phyloP scores from a whole-genome alignment of 177 flowering plant species.

The Vitis hybrid region DNA sequence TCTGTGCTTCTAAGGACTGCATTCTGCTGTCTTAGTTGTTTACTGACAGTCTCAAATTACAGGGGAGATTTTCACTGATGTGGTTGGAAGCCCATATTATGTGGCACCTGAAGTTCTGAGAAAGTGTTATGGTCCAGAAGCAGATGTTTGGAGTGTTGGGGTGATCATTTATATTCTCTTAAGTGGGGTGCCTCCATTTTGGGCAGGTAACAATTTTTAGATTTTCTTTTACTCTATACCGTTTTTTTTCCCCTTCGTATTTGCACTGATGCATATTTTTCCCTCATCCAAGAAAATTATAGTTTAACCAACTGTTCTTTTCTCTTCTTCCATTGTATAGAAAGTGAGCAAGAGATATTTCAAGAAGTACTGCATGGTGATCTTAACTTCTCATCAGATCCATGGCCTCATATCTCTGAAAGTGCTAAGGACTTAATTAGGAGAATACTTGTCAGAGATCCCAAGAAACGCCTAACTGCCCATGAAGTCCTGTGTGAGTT shows the following conservation, averaged over 20 bases:
- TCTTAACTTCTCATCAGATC: constrained; percentile 54
- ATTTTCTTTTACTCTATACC: background rate
- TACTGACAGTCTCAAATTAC: constrained; percentile 3
- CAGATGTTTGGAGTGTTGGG: constrained; percentile 69
- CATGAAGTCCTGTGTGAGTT: constrained; percentile 55
- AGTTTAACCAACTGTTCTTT: background rate
- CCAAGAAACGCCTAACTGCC: constrained; percentile 45
- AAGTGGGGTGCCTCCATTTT: constrained; percentile 61
- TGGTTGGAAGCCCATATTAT: constrained; percentile 62
- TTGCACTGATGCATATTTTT: too few relatives aligned
- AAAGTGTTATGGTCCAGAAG: constrained; percentile 52
- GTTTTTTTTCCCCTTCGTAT: background rate
- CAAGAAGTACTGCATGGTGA: constrained; percentile 58
- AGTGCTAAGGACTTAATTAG: constrained; percentile 54
- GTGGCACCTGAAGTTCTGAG: constrained; percentile 54
- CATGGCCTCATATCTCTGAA: constrained; percentile 59
- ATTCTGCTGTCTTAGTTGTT: background rate
- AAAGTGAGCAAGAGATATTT: constrained; percentile 53
- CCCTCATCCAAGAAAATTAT: too few relatives aligned
- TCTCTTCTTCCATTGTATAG: constrained; percentile 18
- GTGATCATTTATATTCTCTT: constrained; percentile 52
- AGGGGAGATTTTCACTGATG: constrained; percentile 49
- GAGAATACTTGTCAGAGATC: constrained; percentile 58
- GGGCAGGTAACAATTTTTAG: constrained; percentile 43
- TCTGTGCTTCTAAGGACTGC: background rate